Evolutionary conservation across 2,329 filamentous ascomycete genomes (phyloP), one percentile per base, ranked within the genome.

Genomic region (Trichoderma asperellum): DNA sequence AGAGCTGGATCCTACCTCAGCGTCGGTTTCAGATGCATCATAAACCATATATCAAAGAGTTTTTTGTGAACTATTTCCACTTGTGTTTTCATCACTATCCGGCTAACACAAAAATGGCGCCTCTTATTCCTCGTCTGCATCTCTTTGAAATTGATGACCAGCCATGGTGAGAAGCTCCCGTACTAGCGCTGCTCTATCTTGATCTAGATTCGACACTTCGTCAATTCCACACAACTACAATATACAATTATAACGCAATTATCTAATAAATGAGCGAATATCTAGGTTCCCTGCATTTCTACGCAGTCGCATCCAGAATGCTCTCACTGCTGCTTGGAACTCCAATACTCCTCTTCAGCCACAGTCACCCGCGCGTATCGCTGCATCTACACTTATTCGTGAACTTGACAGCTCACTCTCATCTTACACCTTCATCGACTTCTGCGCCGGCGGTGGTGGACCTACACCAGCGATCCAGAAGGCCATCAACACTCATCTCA

Each of bases 371-470:
- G 88, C 89, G 21, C 80, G 83, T n/a, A 76, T 89, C 53, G 89
- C 88, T n/a, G 86, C 89, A 58, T 78, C 81, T 55, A 79, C 87
- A 24, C 84, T 93, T 57, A 81, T 84, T 49, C 79, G 78, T 27
- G 80, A 85, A 53, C 83, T 91, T 16, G 82, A 83, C 43, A 70
- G 75, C 5, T 75, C 81, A 32, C 80, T 87, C 1, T 79, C 82
- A 21, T 78, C 81, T 2, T 89, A 91, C 77, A 88, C 86, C 21
- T 89, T 91, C 73, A 85, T 94, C 71, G 92, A 94, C 80, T 92
- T 93, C 78, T 93, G 91, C 77, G 89, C 91, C 2, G 92, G 92
- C 63, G 89, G 86, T 16, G 92, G 92, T 52, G 91, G 91, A 0
- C 90, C 90, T 0, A 92, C 89, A 1, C 89, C 89, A 0, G 82